Evolutionary conservation across 768 basidiomycete species (phyloP).

Genomic region (Lactifluus volemus): DNA sequence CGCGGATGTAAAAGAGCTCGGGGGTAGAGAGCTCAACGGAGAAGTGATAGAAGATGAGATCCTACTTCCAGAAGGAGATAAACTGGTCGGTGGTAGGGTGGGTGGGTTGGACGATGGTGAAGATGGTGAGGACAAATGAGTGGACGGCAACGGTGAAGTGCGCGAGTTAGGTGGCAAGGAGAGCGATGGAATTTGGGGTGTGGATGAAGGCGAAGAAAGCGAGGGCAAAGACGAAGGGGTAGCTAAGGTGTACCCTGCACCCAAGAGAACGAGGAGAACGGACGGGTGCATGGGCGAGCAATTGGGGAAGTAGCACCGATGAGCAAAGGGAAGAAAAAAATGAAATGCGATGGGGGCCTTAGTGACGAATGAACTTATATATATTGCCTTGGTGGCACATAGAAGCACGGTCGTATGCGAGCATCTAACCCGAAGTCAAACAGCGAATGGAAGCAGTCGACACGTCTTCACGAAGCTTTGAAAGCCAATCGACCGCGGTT

Average conservation of each 20-base stretch:
- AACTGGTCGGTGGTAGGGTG: not conserved
- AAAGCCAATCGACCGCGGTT: not conserved
- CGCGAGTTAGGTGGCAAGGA: not conserved
- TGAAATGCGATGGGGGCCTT: not conserved
- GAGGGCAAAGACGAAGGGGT: not conserved
- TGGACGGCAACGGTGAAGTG: not conserved
- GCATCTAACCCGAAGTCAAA: not conserved
- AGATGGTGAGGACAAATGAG: not conserved
- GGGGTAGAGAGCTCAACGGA: not conserved
- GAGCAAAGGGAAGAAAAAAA: not conserved
- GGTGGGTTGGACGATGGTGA: not conserved
- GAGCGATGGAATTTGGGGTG: not conserved
- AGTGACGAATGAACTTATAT: not conserved
- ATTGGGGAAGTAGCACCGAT: not conserved
- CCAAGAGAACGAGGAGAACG: not conserved
- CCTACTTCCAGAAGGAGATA: conserved; percentile 1
- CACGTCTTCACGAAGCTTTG: not conserved
- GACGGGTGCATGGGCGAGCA: not conserved
- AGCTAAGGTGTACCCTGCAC: not conserved
- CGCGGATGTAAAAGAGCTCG: not conserved
- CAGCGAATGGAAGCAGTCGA: not conserved
- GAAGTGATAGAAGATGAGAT: conserved; percentile 3
- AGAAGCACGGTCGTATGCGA: not conserved
- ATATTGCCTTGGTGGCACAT: not conserved
- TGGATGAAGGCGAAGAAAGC: not conserved